phyloP scores from a whole-genome alignment of 148 eudicot genomes.

The Drosera capensis region DNA sequence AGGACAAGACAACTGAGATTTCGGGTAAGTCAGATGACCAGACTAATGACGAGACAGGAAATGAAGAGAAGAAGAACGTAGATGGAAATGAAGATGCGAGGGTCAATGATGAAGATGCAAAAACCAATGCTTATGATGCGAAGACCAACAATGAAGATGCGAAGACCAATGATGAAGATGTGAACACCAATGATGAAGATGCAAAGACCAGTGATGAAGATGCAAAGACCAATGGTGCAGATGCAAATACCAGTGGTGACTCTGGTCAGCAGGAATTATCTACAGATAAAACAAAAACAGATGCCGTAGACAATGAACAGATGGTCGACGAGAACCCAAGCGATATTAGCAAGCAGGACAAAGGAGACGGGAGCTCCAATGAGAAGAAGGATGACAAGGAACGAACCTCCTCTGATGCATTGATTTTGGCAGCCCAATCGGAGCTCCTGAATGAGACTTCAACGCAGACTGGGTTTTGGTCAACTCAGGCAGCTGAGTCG shows the following conservation, averaged over 20 bases:
- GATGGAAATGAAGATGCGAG: conserved; percentile 16
- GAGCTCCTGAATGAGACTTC: conserved; percentile 64
- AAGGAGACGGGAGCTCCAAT: neutral
- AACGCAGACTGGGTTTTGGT: conserved; percentile 51
- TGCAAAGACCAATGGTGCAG: conserved; percentile 20
- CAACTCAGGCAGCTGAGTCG: conserved; percentile 74
- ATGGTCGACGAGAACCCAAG: conserved; percentile 5
- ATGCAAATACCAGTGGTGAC: conserved; percentile 21
- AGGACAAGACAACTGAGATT: conserved; percentile 5
- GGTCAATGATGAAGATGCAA: conserved; percentile 24
- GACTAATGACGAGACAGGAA: conserved; percentile 16
- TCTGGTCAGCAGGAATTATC: conserved; percentile 25
- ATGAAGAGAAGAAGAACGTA: conserved; percentile 19
- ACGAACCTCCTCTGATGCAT: conserved; percentile 25
- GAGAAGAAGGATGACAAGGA: conserved; percentile 7
- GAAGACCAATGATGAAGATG: conserved; percentile 16
- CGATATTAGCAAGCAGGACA: neutral
- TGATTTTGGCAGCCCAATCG: conserved; percentile 67
- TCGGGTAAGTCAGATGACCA: conserved; percentile 14
- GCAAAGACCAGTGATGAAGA: conserved; percentile 21
- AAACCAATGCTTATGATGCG: conserved; percentile 16
- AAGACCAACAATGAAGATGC: conserved; percentile 24
- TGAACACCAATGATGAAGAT: conserved; percentile 23
- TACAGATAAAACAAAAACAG: conserved; percentile 28
- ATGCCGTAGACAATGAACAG: conserved; percentile 24